These are phyloP conservation scores for Ceratopteris richardii DNA, from an alignment of 75 land plant species.

Conservation along the genomic window DNA sequence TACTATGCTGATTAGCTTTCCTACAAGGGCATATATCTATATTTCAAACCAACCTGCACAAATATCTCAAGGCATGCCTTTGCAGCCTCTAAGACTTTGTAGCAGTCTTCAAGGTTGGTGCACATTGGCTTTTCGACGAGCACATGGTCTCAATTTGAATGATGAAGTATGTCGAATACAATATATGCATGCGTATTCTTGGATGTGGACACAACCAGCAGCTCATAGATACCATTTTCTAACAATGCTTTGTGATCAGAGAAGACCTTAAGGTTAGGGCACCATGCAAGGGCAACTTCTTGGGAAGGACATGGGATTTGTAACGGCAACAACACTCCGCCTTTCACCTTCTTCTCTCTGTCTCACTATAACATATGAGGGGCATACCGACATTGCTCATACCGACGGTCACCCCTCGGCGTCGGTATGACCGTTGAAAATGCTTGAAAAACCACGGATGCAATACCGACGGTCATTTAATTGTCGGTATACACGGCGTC, in stretches of 20 bases:
- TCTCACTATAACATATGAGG: no score
- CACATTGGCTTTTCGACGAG: conserved; percentile 94
- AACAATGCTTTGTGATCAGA: conserved; percentile 58
- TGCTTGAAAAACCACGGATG: no score
- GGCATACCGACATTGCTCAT: no score
- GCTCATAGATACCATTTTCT: conserved; percentile 86
- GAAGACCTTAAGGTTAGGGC: conserved; percentile 39
- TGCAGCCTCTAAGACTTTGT: conserved; percentile 74
- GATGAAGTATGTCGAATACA: conserved; percentile 75
- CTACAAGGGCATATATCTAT: conserved; percentile 91
- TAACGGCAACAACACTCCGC: conserved; percentile 46
- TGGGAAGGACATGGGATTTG: conserved; percentile 82
- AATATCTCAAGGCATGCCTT: conserved; percentile 64
- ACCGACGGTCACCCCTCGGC: no score
- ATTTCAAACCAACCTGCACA: no score
- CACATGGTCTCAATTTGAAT: no score
- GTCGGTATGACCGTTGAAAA: no score
- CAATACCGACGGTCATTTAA: no score
- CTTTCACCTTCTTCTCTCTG: background rate
- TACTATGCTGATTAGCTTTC: conserved; percentile 67
- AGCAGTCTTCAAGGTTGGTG: conserved; percentile 74
- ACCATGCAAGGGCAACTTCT: conserved; percentile 42
- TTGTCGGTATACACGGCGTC: no score
- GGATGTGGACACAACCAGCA: conserved; percentile 80
- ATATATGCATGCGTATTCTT: conserved; percentile 91